A percentile compares a stretch with the other conserved stretches of the same genome.
Conservation (phyloP, 202 grass and related monocot species). For the Carex arenaria region DNA sequence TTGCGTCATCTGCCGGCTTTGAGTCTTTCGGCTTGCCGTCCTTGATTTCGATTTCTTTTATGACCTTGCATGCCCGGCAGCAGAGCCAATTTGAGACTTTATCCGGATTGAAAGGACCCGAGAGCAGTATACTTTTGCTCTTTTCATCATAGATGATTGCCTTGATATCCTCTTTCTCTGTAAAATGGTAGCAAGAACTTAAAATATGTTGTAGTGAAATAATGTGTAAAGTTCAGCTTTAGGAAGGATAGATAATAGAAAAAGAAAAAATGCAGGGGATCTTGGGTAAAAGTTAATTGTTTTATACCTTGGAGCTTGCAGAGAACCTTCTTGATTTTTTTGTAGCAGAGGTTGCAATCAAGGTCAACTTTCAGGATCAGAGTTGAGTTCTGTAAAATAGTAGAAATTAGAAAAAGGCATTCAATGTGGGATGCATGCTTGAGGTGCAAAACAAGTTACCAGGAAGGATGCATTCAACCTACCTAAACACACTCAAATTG, state of each 20-base stretch:
- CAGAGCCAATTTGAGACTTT: constrained; percentile 50
- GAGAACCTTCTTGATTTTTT: constrained; percentile 77
- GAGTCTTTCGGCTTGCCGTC: constrained; percentile 26
- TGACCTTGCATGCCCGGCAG: constrained; percentile 59
- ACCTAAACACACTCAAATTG: neutral
- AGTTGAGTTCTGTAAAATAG: constrained; percentile 41
- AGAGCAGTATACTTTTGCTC: constrained; percentile 48
- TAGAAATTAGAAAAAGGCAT: constrained; percentile 4
- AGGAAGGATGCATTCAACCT: neutral
- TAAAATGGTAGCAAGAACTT: neutral
- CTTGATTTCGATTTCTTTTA: constrained; percentile 53
- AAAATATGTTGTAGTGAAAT: neutral
- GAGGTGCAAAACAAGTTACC: neutral
- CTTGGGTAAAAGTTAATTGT: neutral
- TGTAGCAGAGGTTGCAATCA: constrained; percentile 54
- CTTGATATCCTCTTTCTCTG: constrained; percentile 54
- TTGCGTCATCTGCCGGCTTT: constrained; percentile 23
- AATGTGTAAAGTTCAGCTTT: neutral
- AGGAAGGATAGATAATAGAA: neutral
- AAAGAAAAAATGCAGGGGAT: neutral
- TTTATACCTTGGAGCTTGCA: constrained; percentile 72
- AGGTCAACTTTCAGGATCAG: constrained; percentile 77
- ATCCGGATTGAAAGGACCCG: constrained; percentile 69
- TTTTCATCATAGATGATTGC: constrained; percentile 60
- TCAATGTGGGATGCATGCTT: constrained; percentile 8